Conservation (phyloP, 768 basidiomycete species). For the Ephemerocybe angulata region DNA sequence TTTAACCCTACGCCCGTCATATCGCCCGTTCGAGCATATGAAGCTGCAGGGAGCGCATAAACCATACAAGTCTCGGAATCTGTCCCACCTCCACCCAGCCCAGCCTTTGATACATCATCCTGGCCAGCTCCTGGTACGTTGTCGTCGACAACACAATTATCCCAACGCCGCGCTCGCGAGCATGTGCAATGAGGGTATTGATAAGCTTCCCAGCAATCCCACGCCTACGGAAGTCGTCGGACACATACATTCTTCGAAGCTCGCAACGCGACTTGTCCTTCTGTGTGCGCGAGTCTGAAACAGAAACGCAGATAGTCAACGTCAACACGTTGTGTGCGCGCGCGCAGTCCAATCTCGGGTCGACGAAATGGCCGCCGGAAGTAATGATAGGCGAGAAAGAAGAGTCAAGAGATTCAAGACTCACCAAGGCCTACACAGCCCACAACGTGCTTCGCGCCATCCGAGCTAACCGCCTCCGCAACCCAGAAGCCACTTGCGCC, state of each 20-base stretch:
- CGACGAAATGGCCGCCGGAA: too few relatives aligned
- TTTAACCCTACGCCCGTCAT: too few relatives aligned
- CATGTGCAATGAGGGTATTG: background rate
- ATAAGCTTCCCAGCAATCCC: background rate
- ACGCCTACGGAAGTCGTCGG: background rate
- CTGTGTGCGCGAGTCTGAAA: background rate
- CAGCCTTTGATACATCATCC: background rate
- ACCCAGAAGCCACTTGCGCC: slow-evolving; percentile 3
- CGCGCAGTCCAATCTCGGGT: background rate
- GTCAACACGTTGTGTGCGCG: background rate
- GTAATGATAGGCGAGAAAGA: background rate
- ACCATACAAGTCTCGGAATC: too few relatives aligned
- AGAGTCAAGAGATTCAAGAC: too few relatives aligned
- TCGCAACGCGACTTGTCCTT: background rate
- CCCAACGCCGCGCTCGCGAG: background rate
- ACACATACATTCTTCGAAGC: background rate
- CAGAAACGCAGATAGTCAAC: background rate
- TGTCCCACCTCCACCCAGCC: background rate
- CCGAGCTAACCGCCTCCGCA: background rate
- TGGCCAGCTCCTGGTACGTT: background rate
- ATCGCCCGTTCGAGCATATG: too few relatives aligned
- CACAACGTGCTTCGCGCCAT: background rate
- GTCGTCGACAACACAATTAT: background rate
- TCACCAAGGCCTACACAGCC: background rate
- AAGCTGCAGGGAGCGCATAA: too few relatives aligned